These are phyloP conservation scores for Tetrahymena malaccensis DNA, from an alignment of 73 alveolate genomes.

Conservation along the genomic window DNA sequence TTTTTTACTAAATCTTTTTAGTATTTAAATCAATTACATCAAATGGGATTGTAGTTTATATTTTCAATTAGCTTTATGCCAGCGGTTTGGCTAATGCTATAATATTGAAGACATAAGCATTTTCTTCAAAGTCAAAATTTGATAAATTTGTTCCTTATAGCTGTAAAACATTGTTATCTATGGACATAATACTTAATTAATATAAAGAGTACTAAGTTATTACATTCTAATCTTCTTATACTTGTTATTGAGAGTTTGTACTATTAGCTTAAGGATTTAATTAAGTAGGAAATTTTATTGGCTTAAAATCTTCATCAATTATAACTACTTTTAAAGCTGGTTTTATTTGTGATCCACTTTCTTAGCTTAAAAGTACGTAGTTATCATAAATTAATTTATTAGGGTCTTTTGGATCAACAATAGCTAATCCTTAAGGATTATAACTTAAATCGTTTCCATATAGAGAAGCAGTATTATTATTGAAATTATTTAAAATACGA, in stretches of 20 bases:
- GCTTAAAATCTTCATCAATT: neutral
- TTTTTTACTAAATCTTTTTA: neutral
- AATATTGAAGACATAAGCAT: neutral
- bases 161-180: neutral
- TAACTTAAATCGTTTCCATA: neutral
- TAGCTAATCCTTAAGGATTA: neutral
- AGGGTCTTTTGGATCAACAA: neutral
- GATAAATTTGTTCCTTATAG: neutral
- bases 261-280: neutral
- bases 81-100: neutral
- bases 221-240: neutral
- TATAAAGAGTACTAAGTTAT: neutral
- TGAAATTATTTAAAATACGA: no score
- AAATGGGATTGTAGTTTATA: neutral
- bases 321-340: neutral
- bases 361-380: neutral
- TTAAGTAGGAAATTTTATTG: neutral
- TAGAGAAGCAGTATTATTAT: neutral
- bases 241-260: neutral
- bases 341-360: neutral
- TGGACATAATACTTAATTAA: neutral
- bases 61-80: neutral
- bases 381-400: no score
- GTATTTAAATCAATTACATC: neutral
- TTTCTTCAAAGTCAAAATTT: neutral